Evolutionary conservation across 345 rosid genomes (phyloP).

Genomic region (Raphanus sativus): DNA sequence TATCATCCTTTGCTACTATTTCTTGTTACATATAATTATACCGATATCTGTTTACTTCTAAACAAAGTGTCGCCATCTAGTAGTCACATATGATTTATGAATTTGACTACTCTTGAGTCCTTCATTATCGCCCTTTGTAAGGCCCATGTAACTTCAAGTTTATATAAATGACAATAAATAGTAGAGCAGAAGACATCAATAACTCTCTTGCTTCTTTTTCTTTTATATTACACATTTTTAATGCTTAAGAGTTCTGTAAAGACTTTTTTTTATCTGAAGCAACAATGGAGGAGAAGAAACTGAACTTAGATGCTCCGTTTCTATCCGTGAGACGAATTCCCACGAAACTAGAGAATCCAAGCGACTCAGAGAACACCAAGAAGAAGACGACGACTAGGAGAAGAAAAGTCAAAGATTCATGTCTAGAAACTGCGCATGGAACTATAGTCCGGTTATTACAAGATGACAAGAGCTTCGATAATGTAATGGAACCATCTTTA

Average conservation of each 20-base stretch:
- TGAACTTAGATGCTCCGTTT: conserved; percentile 73
- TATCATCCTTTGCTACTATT: neutral
- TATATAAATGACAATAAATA: neutral
- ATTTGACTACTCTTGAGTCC: neutral
- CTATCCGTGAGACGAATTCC: conserved; percentile 65
- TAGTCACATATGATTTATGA: neutral
- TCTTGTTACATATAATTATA: neutral
- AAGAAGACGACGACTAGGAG: neutral
- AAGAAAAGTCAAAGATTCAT: conserved; percentile 9
- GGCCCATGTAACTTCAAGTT: neutral
- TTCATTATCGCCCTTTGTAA: neutral
- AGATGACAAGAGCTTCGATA: conserved; percentile 51
- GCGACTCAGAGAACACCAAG: conserved; percentile 16
- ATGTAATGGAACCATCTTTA: conserved; percentile 74
- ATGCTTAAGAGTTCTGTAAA: conserved; percentile 7
- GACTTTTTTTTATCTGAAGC: neutral
- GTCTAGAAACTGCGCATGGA: conserved; percentile 21
- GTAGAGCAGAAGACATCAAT: conserved; percentile 12
- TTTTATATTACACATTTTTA: conserved; percentile 1
- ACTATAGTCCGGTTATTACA: conserved; percentile 31
- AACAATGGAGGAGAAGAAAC: conserved; percentile 64
- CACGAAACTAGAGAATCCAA: conserved; percentile 13
- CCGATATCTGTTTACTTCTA: neutral
- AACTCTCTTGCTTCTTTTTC: conserved; percentile 10
- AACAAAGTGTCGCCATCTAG: neutral